A percentile compares a stretch with the other conserved stretches of the same genome.
Evolutionary conservation across 1,284 basidiomycete genomes (phyloP).

Genomic region (Apiotrichum mycotoxinovorans): DNA sequence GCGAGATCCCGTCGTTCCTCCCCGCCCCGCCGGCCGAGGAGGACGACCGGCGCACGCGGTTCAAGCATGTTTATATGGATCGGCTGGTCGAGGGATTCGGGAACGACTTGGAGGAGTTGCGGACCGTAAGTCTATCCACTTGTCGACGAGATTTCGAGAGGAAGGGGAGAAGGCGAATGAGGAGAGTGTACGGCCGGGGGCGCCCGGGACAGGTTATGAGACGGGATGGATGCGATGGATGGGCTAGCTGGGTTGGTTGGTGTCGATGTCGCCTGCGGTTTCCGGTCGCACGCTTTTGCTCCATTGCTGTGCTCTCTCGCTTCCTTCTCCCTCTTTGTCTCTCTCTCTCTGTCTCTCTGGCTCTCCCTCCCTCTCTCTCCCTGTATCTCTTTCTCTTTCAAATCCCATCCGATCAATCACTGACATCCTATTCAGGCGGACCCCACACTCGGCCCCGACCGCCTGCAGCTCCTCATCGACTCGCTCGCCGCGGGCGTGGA

Average conservation of each 20-base stretch:
- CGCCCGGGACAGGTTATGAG: too few species aligned
- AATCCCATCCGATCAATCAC: too few species aligned
- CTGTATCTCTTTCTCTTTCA: too few species aligned
- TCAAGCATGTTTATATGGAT: conserved; percentile 49
- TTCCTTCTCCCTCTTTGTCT: too few species aligned
- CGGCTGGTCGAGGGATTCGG: conserved; percentile 48
- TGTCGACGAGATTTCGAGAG: too few species aligned
- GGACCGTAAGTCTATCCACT: conserved; percentile 46
- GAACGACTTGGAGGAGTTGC: conserved; percentile 43
- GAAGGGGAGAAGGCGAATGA: neutral
- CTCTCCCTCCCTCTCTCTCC: too few species aligned
- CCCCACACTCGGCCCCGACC: conserved; percentile 37
- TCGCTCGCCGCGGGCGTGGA: conserved; percentile 40
- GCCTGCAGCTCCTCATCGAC: conserved; percentile 46
- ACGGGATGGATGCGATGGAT: too few species aligned
- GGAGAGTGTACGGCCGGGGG: too few species aligned
- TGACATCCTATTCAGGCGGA: conserved; percentile 29
- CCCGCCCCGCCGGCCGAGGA: conserved; percentile 21
- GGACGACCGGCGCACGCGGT: conserved; percentile 36
- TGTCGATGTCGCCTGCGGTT: neutral
- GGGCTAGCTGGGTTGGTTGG: too few species aligned
- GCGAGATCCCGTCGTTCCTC: conserved; percentile 21
- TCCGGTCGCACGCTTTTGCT: neutral
- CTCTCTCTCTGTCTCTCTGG: too few species aligned
- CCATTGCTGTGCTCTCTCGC: neutral